These are phyloP conservation scores for Lojkania enalia DNA, from an alignment of 2,329 filamentous ascomycete species.

Conservation along the genomic window DNA sequence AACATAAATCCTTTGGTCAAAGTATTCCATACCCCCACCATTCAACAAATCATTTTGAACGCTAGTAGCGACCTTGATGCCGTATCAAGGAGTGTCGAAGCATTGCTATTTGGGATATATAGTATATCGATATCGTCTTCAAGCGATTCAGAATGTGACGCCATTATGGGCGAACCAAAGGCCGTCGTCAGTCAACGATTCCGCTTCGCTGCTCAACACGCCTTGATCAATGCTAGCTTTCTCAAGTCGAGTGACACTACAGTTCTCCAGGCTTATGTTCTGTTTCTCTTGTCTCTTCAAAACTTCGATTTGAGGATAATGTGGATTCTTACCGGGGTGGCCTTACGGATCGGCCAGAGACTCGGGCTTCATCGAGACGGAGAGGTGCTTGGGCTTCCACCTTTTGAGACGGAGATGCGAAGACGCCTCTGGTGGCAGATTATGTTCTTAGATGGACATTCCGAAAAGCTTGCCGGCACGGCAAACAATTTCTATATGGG, in stretches of 20 bases:
- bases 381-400: constrained; percentile 54
- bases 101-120: constrained; percentile 45
- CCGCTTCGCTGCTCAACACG: constrained; percentile 63
- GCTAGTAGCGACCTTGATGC: constrained; percentile 60
- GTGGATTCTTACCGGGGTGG: constrained; percentile 67
- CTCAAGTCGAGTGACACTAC: constrained; percentile 67
- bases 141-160: constrained; percentile 58
- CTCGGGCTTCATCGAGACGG: constrained; percentile 66
- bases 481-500: constrained; percentile 48
- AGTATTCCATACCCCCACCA: constrained; percentile 69
- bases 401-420: constrained; percentile 63
- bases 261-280: constrained; percentile 67
- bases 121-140: constrained; percentile 51
- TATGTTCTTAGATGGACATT: constrained; percentile 62
- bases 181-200: constrained; percentile 56
- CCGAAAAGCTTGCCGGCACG: constrained; percentile 58
- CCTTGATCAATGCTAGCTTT: constrained; percentile 67
- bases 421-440: constrained; percentile 62
- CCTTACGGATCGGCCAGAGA: constrained; percentile 62
- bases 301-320: constrained; percentile 57
- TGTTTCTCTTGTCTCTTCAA: constrained; percentile 62
- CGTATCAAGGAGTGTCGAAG: constrained; percentile 62
- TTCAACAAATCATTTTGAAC: constrained; percentile 67
- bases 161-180: constrained; percentile 59
- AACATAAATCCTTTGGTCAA: constrained; percentile 77